Evolutionary conservation across 2,329 filamentous ascomycete genomes (phyloP).

Genomic region (Exophiala calicioides): DNA sequence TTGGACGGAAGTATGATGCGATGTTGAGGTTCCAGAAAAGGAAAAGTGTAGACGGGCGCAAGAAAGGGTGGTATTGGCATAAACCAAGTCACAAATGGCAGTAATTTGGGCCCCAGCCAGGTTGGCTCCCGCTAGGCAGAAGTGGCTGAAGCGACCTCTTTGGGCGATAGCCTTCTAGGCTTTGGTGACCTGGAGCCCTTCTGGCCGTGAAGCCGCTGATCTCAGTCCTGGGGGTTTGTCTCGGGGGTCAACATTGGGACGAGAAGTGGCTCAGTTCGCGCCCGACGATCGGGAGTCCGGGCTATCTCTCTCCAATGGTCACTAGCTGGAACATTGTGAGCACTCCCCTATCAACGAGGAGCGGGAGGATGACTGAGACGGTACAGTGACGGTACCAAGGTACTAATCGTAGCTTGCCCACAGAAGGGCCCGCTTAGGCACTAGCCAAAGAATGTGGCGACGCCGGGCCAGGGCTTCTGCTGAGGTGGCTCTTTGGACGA

Average conservation of each 20-base stretch:
- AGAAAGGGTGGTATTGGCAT: constrained; percentile 7
- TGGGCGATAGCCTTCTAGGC: too few relatives aligned
- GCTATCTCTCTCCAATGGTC: too few relatives aligned
- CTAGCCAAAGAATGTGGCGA: constrained; percentile 5
- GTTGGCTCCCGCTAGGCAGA: constrained; percentile 4
- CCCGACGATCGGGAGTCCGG: too few relatives aligned
- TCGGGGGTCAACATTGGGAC: too few relatives aligned
- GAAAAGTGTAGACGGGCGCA: constrained; percentile 19
- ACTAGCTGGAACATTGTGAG: too few relatives aligned
- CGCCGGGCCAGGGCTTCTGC: not conserved
- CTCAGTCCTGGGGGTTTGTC: too few relatives aligned
- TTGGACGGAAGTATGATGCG: constrained; percentile 25
- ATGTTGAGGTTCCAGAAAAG: constrained; percentile 12
- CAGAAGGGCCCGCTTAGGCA: constrained; percentile 3
- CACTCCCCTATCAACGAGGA: too few relatives aligned
- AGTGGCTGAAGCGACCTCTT: constrained; percentile 10
- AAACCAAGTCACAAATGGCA: constrained; percentile 3
- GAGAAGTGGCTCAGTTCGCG: too few relatives aligned
- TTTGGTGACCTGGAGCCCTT: too few relatives aligned
- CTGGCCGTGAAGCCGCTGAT: too few relatives aligned
- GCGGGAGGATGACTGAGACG: too few relatives aligned
- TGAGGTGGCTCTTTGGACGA: not conserved
- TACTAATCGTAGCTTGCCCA: not conserved
- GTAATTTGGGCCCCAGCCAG: constrained; percentile 14
- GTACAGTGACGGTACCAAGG: too few relatives aligned